Base-by-base conservation (phyloP, 352 stramenopile genomes). In the Plasmopara muralis region DNA sequence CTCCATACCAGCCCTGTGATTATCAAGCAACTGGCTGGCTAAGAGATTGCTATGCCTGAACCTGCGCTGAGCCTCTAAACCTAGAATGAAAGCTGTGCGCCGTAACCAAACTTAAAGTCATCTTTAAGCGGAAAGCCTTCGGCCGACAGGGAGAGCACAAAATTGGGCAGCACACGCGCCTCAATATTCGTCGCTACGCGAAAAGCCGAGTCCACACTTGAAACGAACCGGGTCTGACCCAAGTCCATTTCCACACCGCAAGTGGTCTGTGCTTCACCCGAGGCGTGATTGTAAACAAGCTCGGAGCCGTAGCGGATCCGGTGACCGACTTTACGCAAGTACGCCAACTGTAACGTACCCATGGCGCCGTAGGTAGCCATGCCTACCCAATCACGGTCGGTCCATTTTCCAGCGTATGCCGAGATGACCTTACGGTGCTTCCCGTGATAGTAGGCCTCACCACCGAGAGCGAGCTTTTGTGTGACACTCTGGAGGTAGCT, bases 51-150 rank as follows among this genome's bases (percentile, higher is more conserved):
- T 65, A 42, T 68, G 34, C 53, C 47, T 68, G 48, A 28, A 65
- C 20, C 53, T 58, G 54, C 49, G 41, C 16, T 59, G 55, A 43
- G 34, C 55, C 39, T 64, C 37, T 66, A 57, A 57, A 53, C 77
- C 70, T 89, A 89, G 68, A 89, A 89, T 53, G 79, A 87, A 78
- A 93, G 81, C 73, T 93, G 80, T 53, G 83, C 81, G 55, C 85
- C 85, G 61, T 95, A 95, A 64, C 85, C 85, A 76, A 95, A 93
- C 68, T 93, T 92, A 68, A 93, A 90, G 55, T 91, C 85, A 62
- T 93, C 82, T 70, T 93, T 93, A 43, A 79, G 72, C 31, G 85
- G 85, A 56, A 82, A 91, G 44, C 77, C 82, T 58, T 93, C 85
- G 47, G 83, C 83, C 34, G 85, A 90, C 38, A 95, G 71, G 47